These are phyloP conservation scores for Phylloporus sp. DNA, from an alignment of 768 basidiomycete genomes.

Conservation along the genomic window DNA sequence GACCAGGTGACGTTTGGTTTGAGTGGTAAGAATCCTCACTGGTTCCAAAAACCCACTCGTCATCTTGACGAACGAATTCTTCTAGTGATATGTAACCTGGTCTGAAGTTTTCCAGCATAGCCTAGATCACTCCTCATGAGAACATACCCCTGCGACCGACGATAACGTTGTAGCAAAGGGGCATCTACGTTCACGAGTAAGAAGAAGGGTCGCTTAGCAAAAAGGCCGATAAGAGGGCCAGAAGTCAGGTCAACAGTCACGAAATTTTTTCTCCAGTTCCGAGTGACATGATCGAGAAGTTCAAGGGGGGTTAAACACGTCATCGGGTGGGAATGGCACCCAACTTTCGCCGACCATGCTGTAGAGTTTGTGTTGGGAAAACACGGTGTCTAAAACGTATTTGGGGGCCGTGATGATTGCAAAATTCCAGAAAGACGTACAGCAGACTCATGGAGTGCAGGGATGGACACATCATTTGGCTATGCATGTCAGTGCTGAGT, in stretches of 20 bases:
- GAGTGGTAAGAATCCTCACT: constrained; percentile 19
- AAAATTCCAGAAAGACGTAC: neutral
- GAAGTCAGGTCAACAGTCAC: constrained; percentile 74
- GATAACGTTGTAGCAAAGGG: constrained; percentile 67
- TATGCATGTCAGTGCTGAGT: constrained; percentile 2
- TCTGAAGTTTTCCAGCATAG: constrained; percentile 17
- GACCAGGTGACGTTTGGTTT: constrained; percentile 6
- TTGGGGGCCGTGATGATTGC: neutral
- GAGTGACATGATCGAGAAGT: constrained; percentile 73
- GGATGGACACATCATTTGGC: neutral
- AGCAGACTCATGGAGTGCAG: neutral
- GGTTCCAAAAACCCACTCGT: constrained; percentile 61
- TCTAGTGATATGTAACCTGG: constrained; percentile 46
- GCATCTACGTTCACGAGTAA: constrained; percentile 82
- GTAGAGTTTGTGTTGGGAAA: constrained; percentile 23
- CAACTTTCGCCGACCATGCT: constrained; percentile 9
- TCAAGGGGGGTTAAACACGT: constrained; percentile 45
- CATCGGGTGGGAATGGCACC: constrained; percentile 18
- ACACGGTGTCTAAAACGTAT: constrained; percentile 7
- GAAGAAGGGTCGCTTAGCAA: constrained; percentile 87
- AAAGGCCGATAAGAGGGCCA: constrained; percentile 55
- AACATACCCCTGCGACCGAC: constrained; percentile 51
- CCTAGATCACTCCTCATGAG: neutral
- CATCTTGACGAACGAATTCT: constrained; percentile 72
- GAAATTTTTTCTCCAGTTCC: constrained; percentile 73